Evolutionary conservation across 2,329 filamentous ascomycete species (phyloP).

Genomic region (Aphanoascus verrucosus): DNA sequence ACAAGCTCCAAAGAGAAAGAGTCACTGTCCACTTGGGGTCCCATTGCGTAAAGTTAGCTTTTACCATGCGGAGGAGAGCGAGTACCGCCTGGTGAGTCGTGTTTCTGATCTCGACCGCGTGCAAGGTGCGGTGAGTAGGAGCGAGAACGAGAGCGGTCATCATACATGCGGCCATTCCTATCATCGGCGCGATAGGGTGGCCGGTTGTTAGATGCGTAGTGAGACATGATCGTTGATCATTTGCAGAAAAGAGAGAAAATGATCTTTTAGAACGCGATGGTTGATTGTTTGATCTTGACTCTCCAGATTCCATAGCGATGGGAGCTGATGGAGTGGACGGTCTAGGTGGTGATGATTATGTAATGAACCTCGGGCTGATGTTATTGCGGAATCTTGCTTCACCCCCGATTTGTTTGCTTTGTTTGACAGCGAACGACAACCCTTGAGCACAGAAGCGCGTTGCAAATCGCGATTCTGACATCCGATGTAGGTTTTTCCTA

Average conservation of each 20-base stretch:
- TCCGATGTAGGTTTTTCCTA: too few relatives aligned
- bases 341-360: too few relatives aligned
- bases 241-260: background rate
- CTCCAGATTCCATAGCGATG: too few relatives aligned
- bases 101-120: slow-evolving; percentile 21
- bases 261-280: background rate
- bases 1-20: slow-evolving; percentile 20
- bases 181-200: slow-evolving; percentile 26
- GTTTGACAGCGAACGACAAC: too few relatives aligned
- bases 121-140: slow-evolving; percentile 20
- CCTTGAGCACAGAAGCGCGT: too few relatives aligned
- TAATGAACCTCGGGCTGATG: too few relatives aligned
- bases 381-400: too few relatives aligned
- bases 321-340: too few relatives aligned
- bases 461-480: too few relatives aligned
- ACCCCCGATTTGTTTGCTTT: too few relatives aligned
- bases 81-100: slow-evolving; percentile 34
- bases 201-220: slow-evolving; percentile 21
- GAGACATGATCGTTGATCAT: slow-evolving; percentile 20
- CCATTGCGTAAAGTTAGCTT: slow-evolving; percentile 21
- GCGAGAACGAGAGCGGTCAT: slow-evolving; percentile 36
- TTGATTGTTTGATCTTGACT: background rate
- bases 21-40: slow-evolving; percentile 16
- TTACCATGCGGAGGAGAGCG: slow-evolving; percentile 39
- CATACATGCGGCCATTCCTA: slow-evolving; percentile 38